Evolutionary conservation across 371 early-diverging fungal genomes (phyloP).

Genomic region (Apophysomyces trapeziformis): DNA sequence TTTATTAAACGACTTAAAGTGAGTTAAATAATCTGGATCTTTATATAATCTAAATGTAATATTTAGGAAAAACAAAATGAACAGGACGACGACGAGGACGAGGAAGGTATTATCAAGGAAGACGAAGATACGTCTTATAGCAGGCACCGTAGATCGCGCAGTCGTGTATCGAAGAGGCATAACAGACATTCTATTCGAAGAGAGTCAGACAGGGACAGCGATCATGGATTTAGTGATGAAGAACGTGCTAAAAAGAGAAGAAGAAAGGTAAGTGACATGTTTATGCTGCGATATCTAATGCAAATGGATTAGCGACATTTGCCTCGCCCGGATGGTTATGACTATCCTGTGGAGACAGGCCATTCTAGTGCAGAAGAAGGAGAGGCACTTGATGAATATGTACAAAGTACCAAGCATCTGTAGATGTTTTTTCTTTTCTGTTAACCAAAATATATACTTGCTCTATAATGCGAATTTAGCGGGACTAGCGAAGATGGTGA

Average conservation of each 20-base stretch:
- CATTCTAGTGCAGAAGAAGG: conserved; percentile 29
- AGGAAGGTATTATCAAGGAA: conserved; percentile 32
- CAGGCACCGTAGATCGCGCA: conserved; percentile 22
- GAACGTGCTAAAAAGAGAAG: conserved; percentile 19
- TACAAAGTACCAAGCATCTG: conserved; percentile 13
- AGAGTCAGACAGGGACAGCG: conserved; percentile 28
- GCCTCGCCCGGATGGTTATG: conserved; percentile 13
- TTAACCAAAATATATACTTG: background rate
- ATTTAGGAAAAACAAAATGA: conserved; percentile 21
- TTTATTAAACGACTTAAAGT: conserved; percentile 72
- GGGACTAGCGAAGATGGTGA: background rate
- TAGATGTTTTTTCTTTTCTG: conserved; percentile 1
- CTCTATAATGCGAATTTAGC: background rate
- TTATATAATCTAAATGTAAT: background rate
- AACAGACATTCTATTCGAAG: conserved; percentile 16
- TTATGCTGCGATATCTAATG: background rate
- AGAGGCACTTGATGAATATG: conserved; percentile 29
- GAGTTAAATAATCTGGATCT: background rate
- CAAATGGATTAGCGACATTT: conserved; percentile 2
- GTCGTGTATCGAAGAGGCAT: conserved; percentile 14
- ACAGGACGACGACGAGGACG: conserved; percentile 29
- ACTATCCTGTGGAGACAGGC: conserved; percentile 12
- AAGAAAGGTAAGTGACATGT: conserved; percentile 18
- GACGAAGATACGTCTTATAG: conserved; percentile 22
- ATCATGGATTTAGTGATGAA: conserved; percentile 21